Evolutionary conservation across 1,139 yeast species (phyloP), one percentile per base, ranked within the genome.

Genomic region (Geotrichum siamense): DNA sequence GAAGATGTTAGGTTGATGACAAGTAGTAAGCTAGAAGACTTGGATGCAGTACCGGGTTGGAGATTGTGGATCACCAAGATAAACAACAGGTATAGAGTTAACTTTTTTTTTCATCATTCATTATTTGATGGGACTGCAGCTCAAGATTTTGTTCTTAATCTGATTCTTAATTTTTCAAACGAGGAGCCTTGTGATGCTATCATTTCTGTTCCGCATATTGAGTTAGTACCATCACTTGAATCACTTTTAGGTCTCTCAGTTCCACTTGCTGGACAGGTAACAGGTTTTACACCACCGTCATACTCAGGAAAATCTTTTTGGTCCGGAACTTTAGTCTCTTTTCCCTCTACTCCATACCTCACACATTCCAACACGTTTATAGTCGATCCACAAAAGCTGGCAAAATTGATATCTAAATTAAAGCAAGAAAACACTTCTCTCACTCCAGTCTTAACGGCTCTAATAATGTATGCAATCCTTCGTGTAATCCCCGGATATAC

Each of bases 91-190:
- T 4, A 15, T 5, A 32, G 31, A 8, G 16, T 43, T 4, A 31
- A 29, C 10, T 43, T 41, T 25, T 41, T 41, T 26, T 43, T 43
- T 23, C 45, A 38, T 12, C 45, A 43, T 26, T 32, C 45, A 4
- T 22, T 38, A n/a, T 38, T 33, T 33, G 45, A 43, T 16, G 45
- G 45, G 13, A 38, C 39, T 3, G 25, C 36, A 10, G 45, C 35
- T 9, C 40, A 38, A 6, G 26, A 27, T 21, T 38, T 38, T 28
- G 31, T 43, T 4, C 9, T 17, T 2, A 29, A 29, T 13, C 21
- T 43, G 16, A 21, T 35, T 5, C 31, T 28, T 12, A 31, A 32
- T 15, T 23, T 43, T 16, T 16, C 31, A 10, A 9, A 8, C 3
- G 19, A 17, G 6, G 23, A 13, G 2, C 8, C 31, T 8, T 22